These are phyloP conservation scores for Geosiphon pyriformis DNA, from an alignment of 192 early-diverging fungal genomes.

Conservation along the genomic window DNA sequence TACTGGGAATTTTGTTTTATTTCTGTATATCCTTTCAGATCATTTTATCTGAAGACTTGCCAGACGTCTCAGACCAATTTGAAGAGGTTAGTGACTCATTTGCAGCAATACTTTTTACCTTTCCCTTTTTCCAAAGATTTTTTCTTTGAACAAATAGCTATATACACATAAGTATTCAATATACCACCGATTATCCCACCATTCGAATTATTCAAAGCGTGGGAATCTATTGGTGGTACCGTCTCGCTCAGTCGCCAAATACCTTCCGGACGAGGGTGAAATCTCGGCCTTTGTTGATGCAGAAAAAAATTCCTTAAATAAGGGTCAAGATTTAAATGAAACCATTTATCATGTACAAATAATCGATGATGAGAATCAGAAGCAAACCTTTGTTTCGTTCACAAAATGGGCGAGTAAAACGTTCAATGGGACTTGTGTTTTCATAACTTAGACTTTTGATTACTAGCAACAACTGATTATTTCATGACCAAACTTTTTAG, in stretches of 20 bases:
- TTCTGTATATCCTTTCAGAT: too few species aligned
- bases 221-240: slow-evolving; percentile 4
- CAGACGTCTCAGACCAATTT: too few species aligned
- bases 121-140: background rate
- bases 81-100: too few species aligned
- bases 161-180: slow-evolving; percentile 10
- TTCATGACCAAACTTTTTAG: slow-evolving; percentile 1
- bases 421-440: background rate
- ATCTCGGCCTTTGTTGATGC: background rate
- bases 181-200: slow-evolving; percentile 16
- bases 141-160: background rate
- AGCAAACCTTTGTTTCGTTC: slow-evolving; percentile 11
- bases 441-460: background rate
- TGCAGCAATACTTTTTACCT: background rate
- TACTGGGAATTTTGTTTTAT: too few species aligned
- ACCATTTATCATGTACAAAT: slow-evolving; percentile 14
- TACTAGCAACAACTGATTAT: background rate
- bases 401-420: slow-evolving; percentile 13
- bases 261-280: background rate
- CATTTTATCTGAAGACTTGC: too few species aligned
- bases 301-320: background rate
- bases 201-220: slow-evolving; percentile 12
- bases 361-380: slow-evolving; percentile 12
- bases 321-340: background rate
- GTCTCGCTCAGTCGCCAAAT: background rate